Conservation (phyloP, 768 basidiomycete species). For the Phylloporus sp. region DNA sequence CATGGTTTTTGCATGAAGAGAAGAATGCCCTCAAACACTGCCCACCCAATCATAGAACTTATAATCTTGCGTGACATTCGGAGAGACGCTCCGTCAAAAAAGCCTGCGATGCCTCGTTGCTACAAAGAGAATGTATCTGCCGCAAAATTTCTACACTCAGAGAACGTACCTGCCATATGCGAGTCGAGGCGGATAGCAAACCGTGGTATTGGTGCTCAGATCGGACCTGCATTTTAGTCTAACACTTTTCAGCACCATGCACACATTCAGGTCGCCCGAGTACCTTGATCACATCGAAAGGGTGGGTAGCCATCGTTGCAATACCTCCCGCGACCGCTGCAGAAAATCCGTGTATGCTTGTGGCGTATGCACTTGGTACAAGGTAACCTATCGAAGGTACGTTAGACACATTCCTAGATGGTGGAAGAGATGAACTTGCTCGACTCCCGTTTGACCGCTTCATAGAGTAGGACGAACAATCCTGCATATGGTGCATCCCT, state of each 20-base stretch:
- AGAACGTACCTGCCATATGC: conserved; percentile 62
- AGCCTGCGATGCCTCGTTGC: conserved; percentile 77
- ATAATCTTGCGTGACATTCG: conserved; percentile 82
- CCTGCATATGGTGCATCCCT: conserved; percentile 95
- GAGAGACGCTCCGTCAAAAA: conserved; percentile 82
- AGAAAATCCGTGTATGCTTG: conserved; percentile 54
- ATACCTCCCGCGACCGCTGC: conserved; percentile 80
- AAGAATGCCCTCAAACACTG: conserved; percentile 76
- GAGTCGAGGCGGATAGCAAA: conserved; percentile 54
- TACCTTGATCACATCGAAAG: conserved; percentile 93
- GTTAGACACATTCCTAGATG: conserved; percentile 6
- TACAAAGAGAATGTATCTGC: conserved; percentile 27
- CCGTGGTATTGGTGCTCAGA: conserved; percentile 70
- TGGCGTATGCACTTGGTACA: conserved; percentile 40
- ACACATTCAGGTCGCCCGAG: not conserved
- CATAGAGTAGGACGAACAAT: conserved; percentile 83
- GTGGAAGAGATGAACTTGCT: conserved; percentile 38
- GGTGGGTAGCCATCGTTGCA: conserved; percentile 83
- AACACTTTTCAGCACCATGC: conserved; percentile 1
- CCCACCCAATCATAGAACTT: conserved; percentile 90
- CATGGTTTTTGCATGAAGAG: conserved; percentile 45
- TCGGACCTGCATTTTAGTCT: conserved; percentile 95
- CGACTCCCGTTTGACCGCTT: conserved; percentile 72
- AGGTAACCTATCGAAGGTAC: conserved; percentile 33
- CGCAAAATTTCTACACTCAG: not conserved